phyloP scores from a whole-genome alignment of 2,329 filamentous ascomycete genomes.

The Botrytis tulipae region DNA sequence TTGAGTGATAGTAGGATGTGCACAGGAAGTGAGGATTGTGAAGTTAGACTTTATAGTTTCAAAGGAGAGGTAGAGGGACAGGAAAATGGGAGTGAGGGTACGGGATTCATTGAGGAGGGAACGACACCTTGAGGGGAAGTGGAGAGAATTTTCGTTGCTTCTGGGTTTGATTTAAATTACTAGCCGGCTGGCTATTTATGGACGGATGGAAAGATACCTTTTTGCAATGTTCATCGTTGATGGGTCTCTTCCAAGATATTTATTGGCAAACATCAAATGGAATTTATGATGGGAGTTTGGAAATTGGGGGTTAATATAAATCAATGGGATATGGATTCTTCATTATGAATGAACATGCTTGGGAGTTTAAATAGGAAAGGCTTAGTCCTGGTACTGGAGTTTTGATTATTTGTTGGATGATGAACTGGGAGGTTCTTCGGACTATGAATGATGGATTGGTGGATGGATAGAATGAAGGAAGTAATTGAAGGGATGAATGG shows the following conservation, averaged over 20 bases:
- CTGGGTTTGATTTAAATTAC: not conserved
- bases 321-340: not conserved
- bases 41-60: conserved; percentile 82
- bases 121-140: not conserved
- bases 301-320: not conserved
- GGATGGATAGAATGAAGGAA: not conserved
- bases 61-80: conserved; percentile 30
- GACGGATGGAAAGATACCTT: conserved; percentile 9
- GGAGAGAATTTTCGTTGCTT: not conserved
- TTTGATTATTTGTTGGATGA: not conserved
- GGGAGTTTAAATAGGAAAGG: not conserved
- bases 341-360: not conserved
- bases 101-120: not conserved
- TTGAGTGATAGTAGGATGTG: conserved; percentile 87
- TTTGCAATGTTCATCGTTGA: not conserved
- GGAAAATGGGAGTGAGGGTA: not conserved
- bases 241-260: not conserved
- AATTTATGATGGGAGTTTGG: not conserved
- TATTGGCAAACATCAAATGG: not conserved
- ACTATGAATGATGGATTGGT: not conserved
- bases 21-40: conserved; percentile 89
- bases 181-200: not conserved
- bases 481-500: too few relatives aligned
- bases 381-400: not conserved
- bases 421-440: not conserved